Evolutionary conservation across 108 stramenopile species (phyloP).

Genomic region (Skeletonema menzelii): DNA sequence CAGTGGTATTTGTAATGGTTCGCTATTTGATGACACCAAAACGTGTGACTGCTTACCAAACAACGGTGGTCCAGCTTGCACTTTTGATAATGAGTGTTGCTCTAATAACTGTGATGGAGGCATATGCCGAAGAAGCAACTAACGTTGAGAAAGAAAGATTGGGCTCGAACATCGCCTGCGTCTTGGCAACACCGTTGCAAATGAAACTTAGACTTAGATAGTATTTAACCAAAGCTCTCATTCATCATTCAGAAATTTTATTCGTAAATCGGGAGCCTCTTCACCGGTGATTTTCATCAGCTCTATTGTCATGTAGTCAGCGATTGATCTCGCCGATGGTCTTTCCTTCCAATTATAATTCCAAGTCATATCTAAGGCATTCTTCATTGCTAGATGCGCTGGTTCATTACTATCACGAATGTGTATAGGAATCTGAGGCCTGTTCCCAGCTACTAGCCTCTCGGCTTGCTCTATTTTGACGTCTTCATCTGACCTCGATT

Average conservation of each 20-base stretch:
- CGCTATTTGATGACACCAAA: no score
- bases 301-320: not conserved
- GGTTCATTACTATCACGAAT: not conserved
- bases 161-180: no score
- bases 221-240: not conserved
- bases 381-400: not conserved
- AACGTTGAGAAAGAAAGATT: no score
- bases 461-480: not conserved
- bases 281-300: not conserved
- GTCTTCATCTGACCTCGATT: not conserved
- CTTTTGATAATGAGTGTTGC: no score
- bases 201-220: no score
- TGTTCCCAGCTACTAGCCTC: not conserved
- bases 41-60: no score
- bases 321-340: not conserved
- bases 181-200: no score
- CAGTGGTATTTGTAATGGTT: no score
- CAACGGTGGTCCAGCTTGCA: no score
- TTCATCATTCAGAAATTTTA: not conserved
- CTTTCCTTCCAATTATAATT: not conserved
- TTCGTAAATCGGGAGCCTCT: not conserved
- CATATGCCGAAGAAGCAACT: no score
- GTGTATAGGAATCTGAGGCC: not conserved
- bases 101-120: no score
- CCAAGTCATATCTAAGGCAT: not conserved